phyloP scores from a whole-genome alignment of 164 flowering plant genomes.

The Cinnamomum micranthum region DNA sequence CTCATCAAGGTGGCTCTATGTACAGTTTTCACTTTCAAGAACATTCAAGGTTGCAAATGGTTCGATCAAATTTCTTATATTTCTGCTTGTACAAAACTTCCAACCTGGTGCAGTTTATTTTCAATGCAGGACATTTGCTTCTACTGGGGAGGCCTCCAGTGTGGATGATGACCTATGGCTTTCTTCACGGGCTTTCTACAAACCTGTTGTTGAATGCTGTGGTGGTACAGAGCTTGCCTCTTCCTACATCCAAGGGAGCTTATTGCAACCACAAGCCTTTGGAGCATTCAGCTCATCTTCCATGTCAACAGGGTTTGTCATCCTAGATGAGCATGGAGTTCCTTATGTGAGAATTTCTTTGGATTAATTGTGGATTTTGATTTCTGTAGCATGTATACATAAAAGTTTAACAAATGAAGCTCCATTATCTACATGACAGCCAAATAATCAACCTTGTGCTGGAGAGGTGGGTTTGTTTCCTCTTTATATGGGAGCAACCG shows the following conservation, averaged over 20 bases:
- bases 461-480: conserved; percentile 91
- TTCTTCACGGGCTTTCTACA: conserved; percentile 76
- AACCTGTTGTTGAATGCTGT: conserved; percentile 79
- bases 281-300: conserved; percentile 82
- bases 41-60: not conserved
- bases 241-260: conserved; percentile 58
- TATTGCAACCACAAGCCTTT: conserved; percentile 87
- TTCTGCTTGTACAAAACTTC: no score
- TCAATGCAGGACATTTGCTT: conserved; percentile 52
- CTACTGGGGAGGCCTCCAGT: conserved; percentile 91
- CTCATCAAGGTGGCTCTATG: not conserved
- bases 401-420: not conserved
- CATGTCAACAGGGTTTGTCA: conserved; percentile 73
- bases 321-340: conserved; percentile 70
- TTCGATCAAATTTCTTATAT: no score
- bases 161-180: conserved; percentile 97
- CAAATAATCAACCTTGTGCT: conserved; percentile 72
- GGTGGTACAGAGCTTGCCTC: conserved; percentile 95
- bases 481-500: conserved; percentile 68
- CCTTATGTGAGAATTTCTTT: conserved; percentile 64
- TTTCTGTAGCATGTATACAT: not conserved
- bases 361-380: not conserved
- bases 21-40: not conserved
- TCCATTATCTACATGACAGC: conserved; percentile 41
- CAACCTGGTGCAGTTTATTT: not conserved